Percentiles rank a stretch among this genome's conserved stretches.
phyloP scores from a whole-genome alignment of 345 rosid species.

The Eucalyptus pumila region DNA sequence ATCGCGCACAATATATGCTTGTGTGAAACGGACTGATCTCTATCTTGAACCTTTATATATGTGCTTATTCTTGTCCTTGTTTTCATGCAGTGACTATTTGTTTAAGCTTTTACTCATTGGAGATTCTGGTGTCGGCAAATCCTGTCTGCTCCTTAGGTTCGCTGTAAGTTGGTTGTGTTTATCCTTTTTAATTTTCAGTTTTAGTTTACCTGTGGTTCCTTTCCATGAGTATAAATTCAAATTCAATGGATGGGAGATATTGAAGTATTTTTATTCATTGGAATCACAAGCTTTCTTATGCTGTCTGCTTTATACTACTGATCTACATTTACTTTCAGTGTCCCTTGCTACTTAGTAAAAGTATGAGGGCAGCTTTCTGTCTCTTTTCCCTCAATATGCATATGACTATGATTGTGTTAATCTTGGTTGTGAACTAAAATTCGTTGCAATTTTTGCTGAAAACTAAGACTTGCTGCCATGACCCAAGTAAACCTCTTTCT shows the following conservation, averaged over 20 bases:
- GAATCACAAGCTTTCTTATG: background rate
- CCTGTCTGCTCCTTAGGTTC: slow-evolving; percentile 37
- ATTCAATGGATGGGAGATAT: background rate
- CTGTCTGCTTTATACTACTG: background rate
- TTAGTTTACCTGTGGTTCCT: background rate
- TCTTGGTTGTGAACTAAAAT: background rate
- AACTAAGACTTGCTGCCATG: background rate
- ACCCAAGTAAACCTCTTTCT: background rate
- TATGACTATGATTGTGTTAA: background rate
- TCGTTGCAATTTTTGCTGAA: background rate
- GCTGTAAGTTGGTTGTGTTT: slow-evolving; percentile 24
- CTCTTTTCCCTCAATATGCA: background rate
- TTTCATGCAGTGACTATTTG: slow-evolving; percentile 38
- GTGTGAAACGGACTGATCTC: background rate
- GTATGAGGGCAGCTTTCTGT: background rate
- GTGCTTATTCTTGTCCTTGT: background rate
- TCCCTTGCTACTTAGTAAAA: background rate
- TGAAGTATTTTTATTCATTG: background rate
- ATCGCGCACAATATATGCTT: background rate
- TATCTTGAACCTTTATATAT: background rate
- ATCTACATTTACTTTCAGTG: background rate
- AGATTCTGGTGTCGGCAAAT: slow-evolving; percentile 42
- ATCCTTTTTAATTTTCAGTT: background rate
- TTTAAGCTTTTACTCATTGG: slow-evolving; percentile 42
- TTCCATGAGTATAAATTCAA: background rate